Percentiles rank a stretch among this genome's conserved stretches.
Conservation (phyloP, 345 rosid species). For the Stellera chamaejasme region DNA sequence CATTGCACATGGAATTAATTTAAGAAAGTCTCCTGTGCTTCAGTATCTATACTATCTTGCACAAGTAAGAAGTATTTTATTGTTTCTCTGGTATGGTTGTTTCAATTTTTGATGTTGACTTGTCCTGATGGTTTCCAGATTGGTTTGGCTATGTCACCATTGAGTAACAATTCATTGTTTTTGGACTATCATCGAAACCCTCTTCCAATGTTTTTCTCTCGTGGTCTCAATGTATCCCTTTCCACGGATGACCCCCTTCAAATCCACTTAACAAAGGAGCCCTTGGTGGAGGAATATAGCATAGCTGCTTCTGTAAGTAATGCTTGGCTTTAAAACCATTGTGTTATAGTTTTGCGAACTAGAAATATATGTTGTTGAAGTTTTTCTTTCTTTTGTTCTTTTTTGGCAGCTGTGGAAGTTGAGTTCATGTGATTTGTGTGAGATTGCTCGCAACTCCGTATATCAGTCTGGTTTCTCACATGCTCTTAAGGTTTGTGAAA, state of each 20-base stretch:
- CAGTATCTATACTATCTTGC: conserved; percentile 96
- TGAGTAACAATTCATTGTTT: conserved; percentile 97
- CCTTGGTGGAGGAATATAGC: conserved; percentile 96
- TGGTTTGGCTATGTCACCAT: conserved; percentile 98
- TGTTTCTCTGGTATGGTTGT: conserved; percentile 2
- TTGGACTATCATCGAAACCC: conserved; percentile 96
- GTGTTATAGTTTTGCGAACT: too few relatives aligned
- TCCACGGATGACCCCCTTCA: conserved; percentile 99
- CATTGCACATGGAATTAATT: conserved; percentile 96
- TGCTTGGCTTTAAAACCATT: background rate
- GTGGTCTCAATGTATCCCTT: conserved; percentile 95
- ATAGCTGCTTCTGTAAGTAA: conserved; percentile 92
- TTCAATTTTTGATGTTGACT: conserved; percentile 11
- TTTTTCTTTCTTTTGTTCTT: too few relatives aligned
- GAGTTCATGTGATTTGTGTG: conserved; percentile 95
- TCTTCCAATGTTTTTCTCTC: conserved; percentile 78
- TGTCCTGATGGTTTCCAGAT: conserved; percentile 45
- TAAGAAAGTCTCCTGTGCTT: conserved; percentile 99
- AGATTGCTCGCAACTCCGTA: conserved; percentile 99
- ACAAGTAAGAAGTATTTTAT: conserved; percentile 42
- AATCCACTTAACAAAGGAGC: conserved; percentile 96
- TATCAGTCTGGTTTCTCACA: conserved; percentile 98
- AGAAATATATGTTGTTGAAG: too few relatives aligned
- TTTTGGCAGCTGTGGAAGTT: conserved; percentile 80
- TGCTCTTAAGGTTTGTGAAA: conserved; percentile 68